These are phyloP conservation scores for Heritiera fomes DNA, from an alignment of 345 rosid species.

Conservation along the genomic window DNA sequence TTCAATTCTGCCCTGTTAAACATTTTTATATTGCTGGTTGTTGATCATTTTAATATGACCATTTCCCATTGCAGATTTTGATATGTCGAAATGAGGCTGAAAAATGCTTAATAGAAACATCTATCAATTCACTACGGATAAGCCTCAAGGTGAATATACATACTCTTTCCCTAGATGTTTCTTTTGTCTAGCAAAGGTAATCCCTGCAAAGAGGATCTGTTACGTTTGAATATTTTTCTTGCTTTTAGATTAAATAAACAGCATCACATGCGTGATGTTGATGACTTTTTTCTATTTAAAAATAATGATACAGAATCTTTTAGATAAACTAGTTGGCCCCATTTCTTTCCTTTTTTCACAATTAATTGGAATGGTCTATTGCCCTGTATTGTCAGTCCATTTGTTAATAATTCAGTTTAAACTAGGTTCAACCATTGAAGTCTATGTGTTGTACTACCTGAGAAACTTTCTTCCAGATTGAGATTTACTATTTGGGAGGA, in stretches of 20 bases:
- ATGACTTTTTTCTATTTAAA: neutral
- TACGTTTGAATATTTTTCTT: neutral
- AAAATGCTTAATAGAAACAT: constrained; percentile 93
- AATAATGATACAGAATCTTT: neutral
- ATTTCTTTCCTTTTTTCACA: neutral
- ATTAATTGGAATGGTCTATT: neutral
- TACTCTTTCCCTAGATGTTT: constrained; percentile 15
- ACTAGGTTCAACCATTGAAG: neutral
- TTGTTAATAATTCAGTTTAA: neutral
- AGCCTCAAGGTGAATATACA: constrained; percentile 75
- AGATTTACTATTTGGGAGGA: neutral
- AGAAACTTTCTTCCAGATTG: neutral
- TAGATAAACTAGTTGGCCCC: neutral
- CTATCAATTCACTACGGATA: constrained; percentile 89
- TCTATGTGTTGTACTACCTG: neutral
- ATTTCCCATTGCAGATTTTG: constrained; percentile 58
- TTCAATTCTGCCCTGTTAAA: neutral
- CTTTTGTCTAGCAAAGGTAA: neutral
- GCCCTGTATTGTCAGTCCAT: neutral
- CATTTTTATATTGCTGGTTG: neutral
- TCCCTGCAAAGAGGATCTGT: neutral
- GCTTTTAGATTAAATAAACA: neutral
- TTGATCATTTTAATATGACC: neutral
- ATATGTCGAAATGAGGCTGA: constrained; percentile 97
- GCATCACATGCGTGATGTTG: neutral